These are phyloP conservation scores for Paraconiothyrium sp. DNA, from an alignment of 2,329 filamentous ascomycete genomes.

Conservation along the genomic window DNA sequence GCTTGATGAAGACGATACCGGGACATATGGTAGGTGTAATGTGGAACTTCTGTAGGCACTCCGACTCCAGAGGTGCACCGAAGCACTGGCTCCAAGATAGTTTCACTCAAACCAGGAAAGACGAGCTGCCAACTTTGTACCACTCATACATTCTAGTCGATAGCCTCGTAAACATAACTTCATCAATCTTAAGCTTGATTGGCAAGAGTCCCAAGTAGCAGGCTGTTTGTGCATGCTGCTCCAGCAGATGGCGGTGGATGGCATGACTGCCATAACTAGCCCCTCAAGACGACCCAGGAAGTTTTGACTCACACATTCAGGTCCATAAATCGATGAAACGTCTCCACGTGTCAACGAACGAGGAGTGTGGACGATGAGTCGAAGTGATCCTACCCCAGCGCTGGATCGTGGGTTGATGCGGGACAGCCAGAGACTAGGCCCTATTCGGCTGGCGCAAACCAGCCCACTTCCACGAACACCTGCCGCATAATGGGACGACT, in stretches of 20 bases:
- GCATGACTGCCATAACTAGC: neutral
- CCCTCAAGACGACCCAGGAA: neutral
- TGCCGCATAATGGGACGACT: constrained; percentile 38
- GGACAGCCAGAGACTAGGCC: constrained; percentile 23
- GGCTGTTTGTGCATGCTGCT: neutral
- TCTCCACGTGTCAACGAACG: neutral
- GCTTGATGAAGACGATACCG: too few relatives aligned
- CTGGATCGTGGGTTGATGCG: constrained; percentile 19
- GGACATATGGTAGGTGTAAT: too few relatives aligned
- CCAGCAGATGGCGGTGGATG: neutral
- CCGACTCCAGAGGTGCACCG: too few relatives aligned
- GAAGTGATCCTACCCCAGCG: constrained; percentile 3
- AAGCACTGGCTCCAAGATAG: too few relatives aligned
- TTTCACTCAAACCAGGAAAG: too few relatives aligned
- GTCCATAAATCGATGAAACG: neutral
- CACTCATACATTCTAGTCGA: too few relatives aligned
- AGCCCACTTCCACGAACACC: constrained; percentile 39
- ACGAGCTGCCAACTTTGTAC: too few relatives aligned
- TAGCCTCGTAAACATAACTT: too few relatives aligned
- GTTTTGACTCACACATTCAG: constrained; percentile 2
- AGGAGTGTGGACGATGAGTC: constrained; percentile 17
- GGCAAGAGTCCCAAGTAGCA: neutral
- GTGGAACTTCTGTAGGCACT: too few relatives aligned
- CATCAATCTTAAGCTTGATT: neutral
- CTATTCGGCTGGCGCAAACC: constrained; percentile 29